Conservation (phyloP, 2,329 filamentous ascomycete species). For the Diplodia corticola region DNA sequence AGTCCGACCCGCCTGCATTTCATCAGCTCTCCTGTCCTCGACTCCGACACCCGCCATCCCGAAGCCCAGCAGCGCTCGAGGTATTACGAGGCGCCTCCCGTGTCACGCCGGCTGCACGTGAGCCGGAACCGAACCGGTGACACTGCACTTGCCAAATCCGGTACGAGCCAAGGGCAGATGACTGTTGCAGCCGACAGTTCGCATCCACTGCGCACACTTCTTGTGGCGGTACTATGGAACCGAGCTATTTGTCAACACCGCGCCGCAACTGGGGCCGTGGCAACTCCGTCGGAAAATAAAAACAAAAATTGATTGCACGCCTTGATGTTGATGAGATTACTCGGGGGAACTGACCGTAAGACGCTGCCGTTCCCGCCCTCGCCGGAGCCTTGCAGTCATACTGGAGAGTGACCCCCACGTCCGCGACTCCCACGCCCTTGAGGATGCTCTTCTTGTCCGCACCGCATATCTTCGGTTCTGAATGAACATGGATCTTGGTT, state of each 20-base stretch:
- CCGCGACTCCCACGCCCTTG: not conserved
- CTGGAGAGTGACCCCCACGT: not conserved
- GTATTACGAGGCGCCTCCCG: not conserved
- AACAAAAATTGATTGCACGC: no score
- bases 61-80: not conserved
- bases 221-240: not conserved
- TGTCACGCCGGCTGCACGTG: not conserved
- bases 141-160: not conserved
- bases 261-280: not conserved
- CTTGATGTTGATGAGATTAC: not conserved
- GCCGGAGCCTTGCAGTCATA: not conserved
- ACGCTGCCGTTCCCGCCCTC: not conserved
- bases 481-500: not conserved
- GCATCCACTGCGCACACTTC: not conserved
- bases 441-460: not conserved
- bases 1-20: not conserved
- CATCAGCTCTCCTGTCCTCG: not conserved
- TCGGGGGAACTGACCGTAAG: not conserved
- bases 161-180: not conserved
- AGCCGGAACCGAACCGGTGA: not conserved
- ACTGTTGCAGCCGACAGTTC: not conserved
- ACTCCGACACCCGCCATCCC: not conserved
- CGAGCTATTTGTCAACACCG: not conserved
- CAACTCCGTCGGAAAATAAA: not conserved
- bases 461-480: not conserved